Conservation (phyloP, 441 rosid genomes). For the Metrosideros polymorpha region DNA sequence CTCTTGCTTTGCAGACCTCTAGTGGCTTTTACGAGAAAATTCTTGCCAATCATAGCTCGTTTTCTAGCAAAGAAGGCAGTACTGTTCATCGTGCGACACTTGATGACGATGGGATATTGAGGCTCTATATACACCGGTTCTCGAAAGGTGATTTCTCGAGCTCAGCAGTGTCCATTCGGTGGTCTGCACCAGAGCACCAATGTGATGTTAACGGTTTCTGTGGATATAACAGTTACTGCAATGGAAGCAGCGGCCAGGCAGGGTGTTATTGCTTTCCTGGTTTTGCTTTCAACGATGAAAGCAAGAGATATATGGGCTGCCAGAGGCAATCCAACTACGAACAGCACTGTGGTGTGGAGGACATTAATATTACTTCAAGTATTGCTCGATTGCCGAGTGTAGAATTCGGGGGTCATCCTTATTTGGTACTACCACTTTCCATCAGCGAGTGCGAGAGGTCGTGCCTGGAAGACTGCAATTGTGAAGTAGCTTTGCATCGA, state of each 20-base stretch:
- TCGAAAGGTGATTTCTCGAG: neutral
- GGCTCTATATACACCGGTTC: neutral
- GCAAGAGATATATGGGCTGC: neutral
- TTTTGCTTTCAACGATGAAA: neutral
- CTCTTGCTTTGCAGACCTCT: neutral
- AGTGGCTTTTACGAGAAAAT: neutral
- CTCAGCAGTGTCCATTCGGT: rapidly evolving
- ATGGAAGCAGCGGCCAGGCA: neutral
- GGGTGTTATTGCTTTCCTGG: neutral
- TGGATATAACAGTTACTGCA: neutral
- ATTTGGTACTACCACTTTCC: neutral
- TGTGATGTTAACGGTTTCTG: neutral
- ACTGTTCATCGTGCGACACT: neutral
- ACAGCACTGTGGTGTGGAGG: neutral
- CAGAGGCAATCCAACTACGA: neutral
- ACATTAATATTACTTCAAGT: neutral
- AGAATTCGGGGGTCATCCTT: neutral
- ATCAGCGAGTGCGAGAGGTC: neutral
- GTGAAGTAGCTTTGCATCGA: neutral
- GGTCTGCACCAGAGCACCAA: neutral
- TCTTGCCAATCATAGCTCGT: neutral
- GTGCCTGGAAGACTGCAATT: neutral
- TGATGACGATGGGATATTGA: neutral
- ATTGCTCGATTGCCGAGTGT: neutral
- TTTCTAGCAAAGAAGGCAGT: neutral